These are phyloP conservation scores for Lagenidium giganteum DNA, from an alignment of 352 stramenopile genomes.

Conservation along the genomic window DNA sequence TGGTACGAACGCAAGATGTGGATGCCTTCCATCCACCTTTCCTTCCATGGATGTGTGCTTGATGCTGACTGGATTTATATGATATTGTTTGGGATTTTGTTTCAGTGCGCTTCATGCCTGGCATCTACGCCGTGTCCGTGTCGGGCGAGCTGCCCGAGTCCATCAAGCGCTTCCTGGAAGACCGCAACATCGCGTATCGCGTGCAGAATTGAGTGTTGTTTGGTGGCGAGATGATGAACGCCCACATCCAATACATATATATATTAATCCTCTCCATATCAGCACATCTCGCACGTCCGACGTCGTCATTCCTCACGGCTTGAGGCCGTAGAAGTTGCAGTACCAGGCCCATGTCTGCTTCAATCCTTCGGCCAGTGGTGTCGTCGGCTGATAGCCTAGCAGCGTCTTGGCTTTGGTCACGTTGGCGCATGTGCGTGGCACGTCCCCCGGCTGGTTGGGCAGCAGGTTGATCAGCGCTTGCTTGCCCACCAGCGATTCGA, in stretches of 20 bases:
- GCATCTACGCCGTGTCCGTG: conserved; percentile 85
- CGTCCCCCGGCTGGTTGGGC: conserved; percentile 93
- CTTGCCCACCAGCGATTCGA: conserved; percentile 89
- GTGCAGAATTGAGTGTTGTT: no score
- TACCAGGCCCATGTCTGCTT: conserved; percentile 69
- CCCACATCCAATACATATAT: no score
- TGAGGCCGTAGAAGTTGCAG: conserved; percentile 36
- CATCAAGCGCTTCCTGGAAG: conserved; percentile 85
- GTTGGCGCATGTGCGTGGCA: conserved; percentile 92
- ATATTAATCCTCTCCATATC: no score
- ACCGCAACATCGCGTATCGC: conserved; percentile 84
- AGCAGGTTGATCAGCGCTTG: conserved; percentile 90
- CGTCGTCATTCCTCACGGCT: no score
- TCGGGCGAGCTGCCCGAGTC: conserved; percentile 81
- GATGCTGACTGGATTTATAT: no score
- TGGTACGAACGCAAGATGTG: conserved; percentile 31
- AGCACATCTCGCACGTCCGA: no score
- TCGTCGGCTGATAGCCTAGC: conserved; percentile 90
- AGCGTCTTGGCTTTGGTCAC: conserved; percentile 90
- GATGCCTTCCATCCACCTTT: neutral
- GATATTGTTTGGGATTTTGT: neutral
- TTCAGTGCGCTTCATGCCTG: conserved; percentile 71
- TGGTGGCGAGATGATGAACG: no score
- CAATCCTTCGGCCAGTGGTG: conserved; percentile 44
- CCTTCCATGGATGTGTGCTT: no score